Percentiles rank a stretch among this genome's conserved stretches.
Evolutionary conservation across 2,329 filamentous ascomycete genomes (phyloP).

Genomic region (Ceratocystis cacaofunesta): DNA sequence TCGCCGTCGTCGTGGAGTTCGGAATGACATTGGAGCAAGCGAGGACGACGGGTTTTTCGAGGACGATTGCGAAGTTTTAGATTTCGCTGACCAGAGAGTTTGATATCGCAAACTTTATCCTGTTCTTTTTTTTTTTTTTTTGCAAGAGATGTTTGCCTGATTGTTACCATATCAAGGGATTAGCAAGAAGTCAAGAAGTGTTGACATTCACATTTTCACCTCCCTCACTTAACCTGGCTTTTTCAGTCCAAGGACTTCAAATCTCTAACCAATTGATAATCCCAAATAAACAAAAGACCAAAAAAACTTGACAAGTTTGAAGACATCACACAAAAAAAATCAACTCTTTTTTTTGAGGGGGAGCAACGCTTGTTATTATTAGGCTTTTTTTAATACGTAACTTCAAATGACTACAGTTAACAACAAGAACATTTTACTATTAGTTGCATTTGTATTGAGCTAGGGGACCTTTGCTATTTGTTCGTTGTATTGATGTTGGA

Average conservation of each 20-base stretch:
- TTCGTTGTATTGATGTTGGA: neutral
- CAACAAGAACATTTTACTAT: too few species aligned
- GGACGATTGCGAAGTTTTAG: conserved; percentile 80
- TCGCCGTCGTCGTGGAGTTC: conserved; percentile 46
- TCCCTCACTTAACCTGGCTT: neutral
- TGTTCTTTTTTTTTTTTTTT: neutral
- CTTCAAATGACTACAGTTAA: neutral
- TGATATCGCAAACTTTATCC: neutral
- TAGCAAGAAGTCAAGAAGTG: neutral
- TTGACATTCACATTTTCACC: neutral
- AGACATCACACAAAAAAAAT: conserved; percentile 3
- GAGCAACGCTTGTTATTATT: neutral
- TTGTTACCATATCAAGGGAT: neutral
- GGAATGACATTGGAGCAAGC: conserved; percentile 25
- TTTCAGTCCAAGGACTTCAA: neutral
- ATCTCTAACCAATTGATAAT: neutral
- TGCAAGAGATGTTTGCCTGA: neutral
- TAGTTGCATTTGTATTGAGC: too few species aligned
- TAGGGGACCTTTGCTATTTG: neutral
- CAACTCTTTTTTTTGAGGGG: neutral
- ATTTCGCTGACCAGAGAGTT: conserved; percentile 58
- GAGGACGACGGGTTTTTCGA: conserved; percentile 69
- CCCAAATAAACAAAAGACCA: neutral
- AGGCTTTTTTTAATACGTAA: neutral
- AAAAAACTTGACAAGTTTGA: conserved; percentile 6